These are phyloP conservation scores for Flaveria linearis DNA, from an alignment of 129 eudicot species.

Conservation along the genomic window DNA sequence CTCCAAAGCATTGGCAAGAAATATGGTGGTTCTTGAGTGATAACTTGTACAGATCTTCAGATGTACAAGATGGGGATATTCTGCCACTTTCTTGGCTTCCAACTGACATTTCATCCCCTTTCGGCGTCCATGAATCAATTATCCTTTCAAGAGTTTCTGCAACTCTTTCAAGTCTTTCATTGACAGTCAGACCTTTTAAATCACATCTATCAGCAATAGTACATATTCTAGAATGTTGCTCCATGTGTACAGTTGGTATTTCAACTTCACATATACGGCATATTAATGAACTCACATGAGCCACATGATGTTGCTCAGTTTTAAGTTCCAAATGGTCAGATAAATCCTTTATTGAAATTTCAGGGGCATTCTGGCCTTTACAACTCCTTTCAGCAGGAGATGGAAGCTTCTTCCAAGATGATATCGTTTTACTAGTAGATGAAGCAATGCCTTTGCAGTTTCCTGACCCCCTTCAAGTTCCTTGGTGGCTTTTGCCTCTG, in stretches of 20 bases:
- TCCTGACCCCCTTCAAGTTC: conserved; percentile 37
- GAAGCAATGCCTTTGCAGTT: conserved; percentile 51
- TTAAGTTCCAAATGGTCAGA: conserved; percentile 41
- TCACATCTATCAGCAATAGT: conserved; percentile 97
- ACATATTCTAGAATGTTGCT: conserved; percentile 95
- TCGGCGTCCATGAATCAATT: conserved; percentile 80
- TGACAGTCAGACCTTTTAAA: conserved; percentile 81
- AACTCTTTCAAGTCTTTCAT: conserved; percentile 89
- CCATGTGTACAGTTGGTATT: conserved; percentile 85
- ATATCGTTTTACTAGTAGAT: conserved; percentile 62
- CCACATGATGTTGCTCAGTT: conserved; percentile 48
- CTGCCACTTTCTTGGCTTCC: conserved; percentile 59
- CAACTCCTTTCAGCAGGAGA: conserved; percentile 55
- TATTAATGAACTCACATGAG: conserved; percentile 76
- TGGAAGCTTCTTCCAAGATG: conserved; percentile 91
- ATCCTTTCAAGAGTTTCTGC: conserved; percentile 83
- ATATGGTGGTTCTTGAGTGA: conserved; percentile 37
- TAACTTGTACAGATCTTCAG: conserved; percentile 49
- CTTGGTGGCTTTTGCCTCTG: conserved; percentile 31
- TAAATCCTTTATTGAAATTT: conserved; percentile 47
- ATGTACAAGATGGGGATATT: conserved; percentile 49
- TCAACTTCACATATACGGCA: conserved; percentile 99
- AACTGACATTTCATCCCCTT: conserved; percentile 42
- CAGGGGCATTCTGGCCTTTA: conserved; percentile 48
- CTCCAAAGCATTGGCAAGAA: conserved; percentile 47